Conservation (phyloP, 495 filamentous ascomycete species). For the Arthonia radiata region DNA sequence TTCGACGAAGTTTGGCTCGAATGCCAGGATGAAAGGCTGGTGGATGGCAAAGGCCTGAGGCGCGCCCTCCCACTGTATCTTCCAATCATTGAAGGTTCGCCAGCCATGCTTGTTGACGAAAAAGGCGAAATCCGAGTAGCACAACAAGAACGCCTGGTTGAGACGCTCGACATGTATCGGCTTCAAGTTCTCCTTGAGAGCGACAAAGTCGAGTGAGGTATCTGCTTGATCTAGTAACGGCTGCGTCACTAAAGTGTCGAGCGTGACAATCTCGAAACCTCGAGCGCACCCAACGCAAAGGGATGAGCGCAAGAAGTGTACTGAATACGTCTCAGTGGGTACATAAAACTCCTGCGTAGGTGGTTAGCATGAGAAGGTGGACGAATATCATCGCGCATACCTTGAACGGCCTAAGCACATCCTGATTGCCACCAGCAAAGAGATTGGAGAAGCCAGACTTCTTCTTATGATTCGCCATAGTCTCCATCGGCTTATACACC, state of each 20-base stretch:
- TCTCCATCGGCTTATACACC: conserved; percentile 89
- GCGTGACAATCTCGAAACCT: conserved; percentile 89
- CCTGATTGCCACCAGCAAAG: conserved; percentile 79
- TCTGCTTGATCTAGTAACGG: conserved; percentile 93
- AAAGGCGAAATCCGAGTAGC: conserved; percentile 96
- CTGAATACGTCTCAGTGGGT: conserved; percentile 80
- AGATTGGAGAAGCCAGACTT: conserved; percentile 84
- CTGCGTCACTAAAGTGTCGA: conserved; percentile 94
- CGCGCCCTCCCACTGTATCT: conserved; percentile 87
- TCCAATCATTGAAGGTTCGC: conserved; percentile 88
- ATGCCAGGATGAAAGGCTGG: conserved; percentile 87
- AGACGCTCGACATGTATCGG: conserved; percentile 97
- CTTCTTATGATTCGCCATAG: conserved; percentile 64
- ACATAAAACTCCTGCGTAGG: conserved; percentile 74
- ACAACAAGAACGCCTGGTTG: conserved; percentile 88
- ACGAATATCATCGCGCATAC: conserved; percentile 12
- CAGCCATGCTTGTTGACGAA: conserved; percentile 98
- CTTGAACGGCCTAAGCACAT: conserved; percentile 87
- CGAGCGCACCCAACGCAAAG: conserved; percentile 86
- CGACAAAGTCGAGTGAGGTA: conserved; percentile 90
- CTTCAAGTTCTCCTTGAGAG: conserved; percentile 71
- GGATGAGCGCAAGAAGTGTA: conserved; percentile 92
- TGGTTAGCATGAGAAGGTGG: not conserved
- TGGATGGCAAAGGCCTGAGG: conserved; percentile 80
- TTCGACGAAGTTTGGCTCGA: conserved; percentile 97